These are phyloP conservation scores for Suillus cothurnatus DNA, from an alignment of 768 basidiomycete species.

Conservation along the genomic window DNA sequence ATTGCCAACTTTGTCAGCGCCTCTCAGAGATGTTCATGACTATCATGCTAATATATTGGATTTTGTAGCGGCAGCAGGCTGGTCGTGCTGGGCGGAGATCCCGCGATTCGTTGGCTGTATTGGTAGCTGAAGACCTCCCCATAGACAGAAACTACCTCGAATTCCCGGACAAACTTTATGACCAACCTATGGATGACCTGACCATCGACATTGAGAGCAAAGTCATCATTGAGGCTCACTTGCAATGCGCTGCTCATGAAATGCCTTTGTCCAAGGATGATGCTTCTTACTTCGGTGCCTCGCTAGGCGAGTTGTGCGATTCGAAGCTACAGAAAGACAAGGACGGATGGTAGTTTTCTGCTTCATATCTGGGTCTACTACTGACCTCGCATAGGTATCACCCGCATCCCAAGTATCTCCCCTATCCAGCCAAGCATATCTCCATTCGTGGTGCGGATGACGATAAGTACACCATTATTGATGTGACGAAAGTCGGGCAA, in stretches of 20 bases:
- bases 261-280: constrained; percentile 77
- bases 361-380: neutral
- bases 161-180: constrained; percentile 71
- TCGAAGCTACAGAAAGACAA: constrained; percentile 60
- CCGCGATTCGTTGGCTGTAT: constrained; percentile 75
- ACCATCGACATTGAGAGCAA: constrained; percentile 73
- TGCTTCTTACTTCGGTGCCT: constrained; percentile 69
- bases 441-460: constrained; percentile 79
- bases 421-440: constrained; percentile 72
- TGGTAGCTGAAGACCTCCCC: constrained; percentile 68
- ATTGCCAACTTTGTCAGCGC: constrained; percentile 76
- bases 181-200: constrained; percentile 61
- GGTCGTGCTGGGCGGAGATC: constrained; percentile 84
- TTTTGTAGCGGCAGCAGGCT: constrained; percentile 77
- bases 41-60: neutral
- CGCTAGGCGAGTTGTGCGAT: constrained; percentile 60
- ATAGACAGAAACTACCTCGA: constrained; percentile 76
- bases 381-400: constrained; percentile 61
- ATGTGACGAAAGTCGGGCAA: constrained; percentile 49
- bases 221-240: constrained; percentile 77
- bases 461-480: constrained; percentile 76
- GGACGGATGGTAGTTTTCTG: constrained; percentile 72
- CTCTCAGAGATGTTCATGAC: neutral
- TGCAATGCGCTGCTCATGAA: constrained; percentile 88
- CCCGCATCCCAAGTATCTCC: constrained; percentile 75